Conservation (phyloP, 2,329 filamentous ascomycete genomes). For the Xylariaceae sp. region DNA sequence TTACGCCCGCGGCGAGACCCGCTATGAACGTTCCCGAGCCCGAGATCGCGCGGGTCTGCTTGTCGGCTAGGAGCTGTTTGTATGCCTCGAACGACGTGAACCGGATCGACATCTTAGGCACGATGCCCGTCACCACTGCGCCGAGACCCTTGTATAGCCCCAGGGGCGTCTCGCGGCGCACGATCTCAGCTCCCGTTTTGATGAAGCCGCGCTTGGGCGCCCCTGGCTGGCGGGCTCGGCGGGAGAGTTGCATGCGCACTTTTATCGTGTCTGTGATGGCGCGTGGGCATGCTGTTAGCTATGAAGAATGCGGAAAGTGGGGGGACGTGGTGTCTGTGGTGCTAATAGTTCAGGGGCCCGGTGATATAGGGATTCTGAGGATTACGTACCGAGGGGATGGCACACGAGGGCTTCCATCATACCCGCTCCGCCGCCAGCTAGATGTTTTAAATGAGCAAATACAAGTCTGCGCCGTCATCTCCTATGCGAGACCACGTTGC, state of each 20-base stretch:
- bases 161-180: conserved; percentile 83
- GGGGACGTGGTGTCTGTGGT: too few species aligned
- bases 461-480: not conserved
- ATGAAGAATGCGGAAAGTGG: not conserved
- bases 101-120: conserved; percentile 98
- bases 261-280: conserved; percentile 77
- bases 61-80: conserved; percentile 74
- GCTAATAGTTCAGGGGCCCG: not conserved
- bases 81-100: conserved; percentile 97
- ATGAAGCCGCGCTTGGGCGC: conserved; percentile 85
- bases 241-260: conserved; percentile 97
- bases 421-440: conserved; percentile 91
- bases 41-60: conserved; percentile 61
- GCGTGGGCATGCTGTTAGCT: not conserved
- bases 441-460: conserved; percentile 3
- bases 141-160: conserved; percentile 98
- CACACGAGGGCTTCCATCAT: conserved; percentile 99
- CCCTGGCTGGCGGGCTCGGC: conserved; percentile 75
- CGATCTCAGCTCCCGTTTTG: conserved; percentile 78
- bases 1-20: conserved; percentile 87
- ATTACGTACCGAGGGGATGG: conserved; percentile 75
- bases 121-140: conserved; percentile 90
- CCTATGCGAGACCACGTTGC: not conserved
- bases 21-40: conserved; percentile 66
- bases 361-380: conserved; percentile 4